A percentile compares a stretch with the other conserved stretches of the same genome.
phyloP scores from a whole-genome alignment of 805 yeast genomes.

The Candida railenensis region DNA sequence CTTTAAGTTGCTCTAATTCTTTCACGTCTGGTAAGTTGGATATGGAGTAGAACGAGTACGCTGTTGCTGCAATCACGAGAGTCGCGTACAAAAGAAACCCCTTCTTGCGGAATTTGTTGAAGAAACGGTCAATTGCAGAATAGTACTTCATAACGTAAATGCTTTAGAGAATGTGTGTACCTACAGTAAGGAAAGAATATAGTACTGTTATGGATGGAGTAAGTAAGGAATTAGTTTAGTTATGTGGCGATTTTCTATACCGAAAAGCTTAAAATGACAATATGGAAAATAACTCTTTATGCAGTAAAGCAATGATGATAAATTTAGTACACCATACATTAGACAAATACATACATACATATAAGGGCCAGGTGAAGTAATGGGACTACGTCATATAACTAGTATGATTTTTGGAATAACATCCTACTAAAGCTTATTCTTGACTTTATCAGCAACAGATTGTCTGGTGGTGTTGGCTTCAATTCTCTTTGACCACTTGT shows the following conservation, averaged over 20 bases:
- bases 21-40: slow-evolving; percentile 13
- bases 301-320: too few species aligned
- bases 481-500: not conserved
- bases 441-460: not conserved
- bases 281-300: too few species aligned
- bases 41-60: slow-evolving; percentile 24
- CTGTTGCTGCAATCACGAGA: slow-evolving; percentile 27
- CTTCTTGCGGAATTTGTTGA: slow-evolving; percentile 29
- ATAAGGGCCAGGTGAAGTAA: too few species aligned
- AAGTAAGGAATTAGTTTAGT: too few species aligned
- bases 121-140: slow-evolving; percentile 29
- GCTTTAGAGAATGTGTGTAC: too few species aligned
- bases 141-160: slow-evolving; percentile 3
- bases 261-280: too few species aligned
- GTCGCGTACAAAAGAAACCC: slow-evolving; percentile 36
- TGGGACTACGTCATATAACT: too few species aligned
- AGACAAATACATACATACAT: too few species aligned
- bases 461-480: not conserved
- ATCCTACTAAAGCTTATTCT: not conserved
- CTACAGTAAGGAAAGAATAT: too few species aligned
- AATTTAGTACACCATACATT: too few species aligned
- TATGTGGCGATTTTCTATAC: not conserved
- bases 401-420: too few species aligned
- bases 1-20: not conserved
- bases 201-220: too few species aligned